Conservation (phyloP, 202 grass and related monocot species). For the Eragrostis tef region DNA sequence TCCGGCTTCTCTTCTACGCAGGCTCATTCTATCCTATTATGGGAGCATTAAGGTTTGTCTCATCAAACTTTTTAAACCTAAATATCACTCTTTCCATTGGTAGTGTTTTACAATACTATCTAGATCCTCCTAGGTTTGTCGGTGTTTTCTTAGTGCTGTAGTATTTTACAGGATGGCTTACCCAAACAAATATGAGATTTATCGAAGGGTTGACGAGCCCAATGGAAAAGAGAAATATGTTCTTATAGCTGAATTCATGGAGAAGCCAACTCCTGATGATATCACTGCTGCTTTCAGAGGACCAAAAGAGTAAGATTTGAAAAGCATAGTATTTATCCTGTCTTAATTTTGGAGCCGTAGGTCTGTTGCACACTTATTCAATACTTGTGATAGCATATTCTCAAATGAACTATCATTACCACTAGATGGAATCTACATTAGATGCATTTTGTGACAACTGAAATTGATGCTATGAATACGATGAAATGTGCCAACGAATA, state of each 20-base stretch:
- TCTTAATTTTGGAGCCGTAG: slow-evolving; percentile 92
- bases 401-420: not conserved
- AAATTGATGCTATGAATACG: slow-evolving; percentile 12
- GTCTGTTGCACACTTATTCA: slow-evolving; percentile 53
- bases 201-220: slow-evolving; percentile 78
- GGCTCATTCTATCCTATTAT: slow-evolving; percentile 93
- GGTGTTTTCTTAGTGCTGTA: not conserved
- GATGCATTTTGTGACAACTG: slow-evolving; percentile 2
- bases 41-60: slow-evolving; percentile 81
- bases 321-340: slow-evolving; percentile 6
- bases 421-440: not conserved
- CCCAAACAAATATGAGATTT: slow-evolving; percentile 79
- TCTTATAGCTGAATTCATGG: slow-evolving; percentile 66
- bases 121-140: not conserved
- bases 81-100: slow-evolving; percentile 26
- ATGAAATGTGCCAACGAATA: not conserved
- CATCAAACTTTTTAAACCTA: slow-evolving; percentile 21
- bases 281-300: slow-evolving; percentile 78
- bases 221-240: slow-evolving; percentile 73
- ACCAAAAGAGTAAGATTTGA: slow-evolving; percentile 57
- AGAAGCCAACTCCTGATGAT: slow-evolving; percentile 76
- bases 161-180: slow-evolving; percentile 74
- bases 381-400: slow-evolving; percentile 17
- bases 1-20: slow-evolving; percentile 86
- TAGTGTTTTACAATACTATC: not conserved